A percentile compares a stretch with the other conserved stretches of the same genome.
phyloP scores from a whole-genome alignment of 2,329 filamentous ascomycete genomes.

The Coccinonectria pachysandricola region DNA sequence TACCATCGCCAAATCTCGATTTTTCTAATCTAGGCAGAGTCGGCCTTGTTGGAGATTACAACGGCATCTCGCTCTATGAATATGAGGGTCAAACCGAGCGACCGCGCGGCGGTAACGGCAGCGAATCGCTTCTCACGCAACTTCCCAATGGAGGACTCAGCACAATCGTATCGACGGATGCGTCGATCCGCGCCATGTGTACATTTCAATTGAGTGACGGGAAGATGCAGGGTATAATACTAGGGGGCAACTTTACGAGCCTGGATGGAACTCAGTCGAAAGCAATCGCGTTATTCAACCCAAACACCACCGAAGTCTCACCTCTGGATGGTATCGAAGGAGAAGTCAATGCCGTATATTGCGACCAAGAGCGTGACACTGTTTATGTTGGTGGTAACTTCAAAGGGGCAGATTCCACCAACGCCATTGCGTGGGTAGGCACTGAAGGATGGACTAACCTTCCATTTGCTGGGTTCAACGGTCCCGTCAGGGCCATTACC shows the following conservation, averaged over 20 bases:
- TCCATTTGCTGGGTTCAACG: slow-evolving; percentile 90
- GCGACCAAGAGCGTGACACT: slow-evolving; percentile 64
- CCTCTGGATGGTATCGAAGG: slow-evolving; percentile 75
- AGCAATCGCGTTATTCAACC: slow-evolving; percentile 73
- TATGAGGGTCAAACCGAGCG: slow-evolving; percentile 70
- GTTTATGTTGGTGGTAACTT: slow-evolving; percentile 91
- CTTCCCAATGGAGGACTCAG: slow-evolving; percentile 80
- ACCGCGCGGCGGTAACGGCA: slow-evolving; percentile 61
- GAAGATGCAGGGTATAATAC: slow-evolving; percentile 60
- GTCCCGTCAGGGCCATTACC: slow-evolving; percentile 75
- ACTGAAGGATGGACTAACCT: slow-evolving; percentile 65
- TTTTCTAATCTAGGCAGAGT: slow-evolving; percentile 70
- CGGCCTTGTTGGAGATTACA: slow-evolving; percentile 80
- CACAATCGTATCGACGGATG: slow-evolving; percentile 66
- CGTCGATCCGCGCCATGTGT: slow-evolving; percentile 82
- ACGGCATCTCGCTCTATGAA: slow-evolving; percentile 81
- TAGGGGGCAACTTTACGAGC: slow-evolving; percentile 94
- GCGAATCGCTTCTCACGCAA: slow-evolving; percentile 67
- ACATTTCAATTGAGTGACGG: slow-evolving; percentile 59
- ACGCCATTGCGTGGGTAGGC: slow-evolving; percentile 74
- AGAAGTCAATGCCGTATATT: slow-evolving; percentile 71
- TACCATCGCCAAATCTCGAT: slow-evolving; percentile 65
- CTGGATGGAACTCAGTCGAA: slow-evolving; percentile 65
- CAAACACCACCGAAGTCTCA: slow-evolving; percentile 57
- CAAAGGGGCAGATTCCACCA: slow-evolving; percentile 67